A percentile compares a stretch with the other conserved stretches of the same genome.
Evolutionary conservation across 257 asterid genomes (phyloP).

Genomic region (Solanum virginianum): DNA sequence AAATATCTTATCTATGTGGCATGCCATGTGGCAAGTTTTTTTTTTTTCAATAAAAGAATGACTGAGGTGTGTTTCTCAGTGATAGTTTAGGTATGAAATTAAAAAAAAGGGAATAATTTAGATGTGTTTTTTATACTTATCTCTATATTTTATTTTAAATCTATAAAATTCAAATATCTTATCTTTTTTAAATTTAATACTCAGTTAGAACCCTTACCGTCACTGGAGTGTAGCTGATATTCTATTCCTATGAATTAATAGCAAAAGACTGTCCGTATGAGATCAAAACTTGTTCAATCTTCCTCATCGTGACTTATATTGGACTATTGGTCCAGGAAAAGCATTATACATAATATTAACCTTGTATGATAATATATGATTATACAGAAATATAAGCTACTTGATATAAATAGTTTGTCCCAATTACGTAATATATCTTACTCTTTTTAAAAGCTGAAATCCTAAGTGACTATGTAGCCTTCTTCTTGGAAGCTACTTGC

Average conservation of each 20-base stretch:
- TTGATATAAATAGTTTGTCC: neutral
- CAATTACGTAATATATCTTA: neutral
- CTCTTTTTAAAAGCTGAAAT: neutral
- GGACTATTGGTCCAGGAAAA: neutral
- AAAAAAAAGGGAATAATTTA: no score
- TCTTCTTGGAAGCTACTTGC: slow-evolving; percentile 9
- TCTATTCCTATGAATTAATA: neutral
- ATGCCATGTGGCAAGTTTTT: no score
- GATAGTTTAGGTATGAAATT: no score
- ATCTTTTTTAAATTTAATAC: neutral
- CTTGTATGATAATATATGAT: neutral
- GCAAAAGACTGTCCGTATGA: neutral
- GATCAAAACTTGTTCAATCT: neutral
- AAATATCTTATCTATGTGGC: no score
- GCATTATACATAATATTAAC: no score
- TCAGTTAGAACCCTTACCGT: no score
- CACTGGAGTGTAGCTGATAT: neutral
- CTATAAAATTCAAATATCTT: neutral
- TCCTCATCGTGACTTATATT: neutral
- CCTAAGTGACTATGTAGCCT: neutral
- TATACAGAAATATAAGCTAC: no score
- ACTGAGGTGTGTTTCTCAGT: no score
- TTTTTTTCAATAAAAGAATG: no score
- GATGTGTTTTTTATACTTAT: no score
- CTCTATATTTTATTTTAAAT: neutral